Conservation (phyloP, 352 stramenopile genomes). For the Phytophthora brassicae region DNA sequence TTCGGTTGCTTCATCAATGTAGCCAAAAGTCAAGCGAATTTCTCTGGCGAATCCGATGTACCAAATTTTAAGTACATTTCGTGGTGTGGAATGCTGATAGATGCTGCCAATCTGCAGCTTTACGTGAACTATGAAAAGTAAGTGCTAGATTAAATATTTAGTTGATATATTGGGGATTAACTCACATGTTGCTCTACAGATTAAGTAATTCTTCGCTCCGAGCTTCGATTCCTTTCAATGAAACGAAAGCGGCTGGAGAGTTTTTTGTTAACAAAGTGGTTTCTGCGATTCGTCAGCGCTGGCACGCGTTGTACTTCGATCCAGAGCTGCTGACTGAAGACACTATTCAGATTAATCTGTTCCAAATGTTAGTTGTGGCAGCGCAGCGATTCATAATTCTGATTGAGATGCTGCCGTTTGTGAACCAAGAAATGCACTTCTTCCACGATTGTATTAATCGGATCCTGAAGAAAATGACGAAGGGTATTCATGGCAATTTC, state of each 20-base stretch:
- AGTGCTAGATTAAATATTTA: no score
- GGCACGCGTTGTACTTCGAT: constrained; percentile 73
- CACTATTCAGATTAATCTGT: constrained; percentile 61
- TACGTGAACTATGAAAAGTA: constrained; percentile 84
- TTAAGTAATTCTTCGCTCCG: constrained; percentile 37
- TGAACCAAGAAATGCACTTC: constrained; percentile 44
- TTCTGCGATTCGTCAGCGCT: constrained; percentile 63
- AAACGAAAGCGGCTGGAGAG: constrained; percentile 45
- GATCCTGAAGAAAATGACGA: constrained; percentile 52
- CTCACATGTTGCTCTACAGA: constrained; percentile 10
- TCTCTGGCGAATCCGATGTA: constrained; percentile 27
- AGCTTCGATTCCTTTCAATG: constrained; percentile 59
- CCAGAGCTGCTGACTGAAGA: constrained; percentile 33
- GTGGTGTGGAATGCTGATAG: constrained; percentile 76
- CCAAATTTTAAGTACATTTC: constrained; percentile 25
- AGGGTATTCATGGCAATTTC: constrained; percentile 46
- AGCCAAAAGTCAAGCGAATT: constrained; percentile 71
- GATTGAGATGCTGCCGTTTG: constrained; percentile 56
- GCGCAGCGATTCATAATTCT: constrained; percentile 57
- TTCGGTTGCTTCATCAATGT: constrained; percentile 71
- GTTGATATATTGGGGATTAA: no score
- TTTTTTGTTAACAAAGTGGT: constrained; percentile 73
- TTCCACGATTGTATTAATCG: constrained; percentile 34
- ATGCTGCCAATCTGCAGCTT: constrained; percentile 54
- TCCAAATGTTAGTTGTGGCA: constrained; percentile 53